Percentiles rank a stretch among this genome's conserved stretches.
These are phyloP conservation scores for Saccharum officinarum DNA, from an alignment of 176 grass and related monocot genomes.

Conservation along the genomic window DNA sequence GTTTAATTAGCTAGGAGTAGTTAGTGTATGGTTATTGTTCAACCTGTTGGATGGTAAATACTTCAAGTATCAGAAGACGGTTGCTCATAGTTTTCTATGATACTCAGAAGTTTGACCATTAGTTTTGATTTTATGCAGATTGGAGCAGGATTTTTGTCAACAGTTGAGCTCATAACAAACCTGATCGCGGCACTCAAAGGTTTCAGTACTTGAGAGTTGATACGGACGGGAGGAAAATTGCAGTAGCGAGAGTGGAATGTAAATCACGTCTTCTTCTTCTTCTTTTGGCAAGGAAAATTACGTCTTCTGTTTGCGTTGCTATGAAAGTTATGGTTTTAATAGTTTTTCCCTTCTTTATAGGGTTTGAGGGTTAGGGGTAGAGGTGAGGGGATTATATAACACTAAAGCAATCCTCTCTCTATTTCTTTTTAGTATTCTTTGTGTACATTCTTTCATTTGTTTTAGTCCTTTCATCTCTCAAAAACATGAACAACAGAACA, in stretches of 20 bases:
- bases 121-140: slow-evolving; percentile 41
- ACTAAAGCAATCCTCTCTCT: background rate
- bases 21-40: background rate
- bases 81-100: background rate
- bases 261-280: background rate
- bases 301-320: background rate
- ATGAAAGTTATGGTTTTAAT: background rate
- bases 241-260: background rate
- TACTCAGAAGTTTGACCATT: background rate
- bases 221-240: background rate
- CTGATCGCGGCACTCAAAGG: slow-evolving; percentile 45
- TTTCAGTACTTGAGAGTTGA: slow-evolving; percentile 24
- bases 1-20: background rate
- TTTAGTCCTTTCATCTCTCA: background rate
- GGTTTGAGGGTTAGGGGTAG: background rate
- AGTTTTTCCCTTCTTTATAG: background rate
- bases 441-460: background rate
- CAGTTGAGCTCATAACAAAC: slow-evolving; percentile 57
- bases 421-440: background rate
- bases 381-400: background rate
- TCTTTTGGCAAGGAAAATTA: background rate
- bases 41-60: background rate
- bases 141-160: slow-evolving; percentile 63
- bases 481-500: background rate
- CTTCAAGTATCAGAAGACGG: background rate